Evolutionary conservation across 306 rosid genomes (phyloP).

Genomic region (Dalbergia cultrata): DNA sequence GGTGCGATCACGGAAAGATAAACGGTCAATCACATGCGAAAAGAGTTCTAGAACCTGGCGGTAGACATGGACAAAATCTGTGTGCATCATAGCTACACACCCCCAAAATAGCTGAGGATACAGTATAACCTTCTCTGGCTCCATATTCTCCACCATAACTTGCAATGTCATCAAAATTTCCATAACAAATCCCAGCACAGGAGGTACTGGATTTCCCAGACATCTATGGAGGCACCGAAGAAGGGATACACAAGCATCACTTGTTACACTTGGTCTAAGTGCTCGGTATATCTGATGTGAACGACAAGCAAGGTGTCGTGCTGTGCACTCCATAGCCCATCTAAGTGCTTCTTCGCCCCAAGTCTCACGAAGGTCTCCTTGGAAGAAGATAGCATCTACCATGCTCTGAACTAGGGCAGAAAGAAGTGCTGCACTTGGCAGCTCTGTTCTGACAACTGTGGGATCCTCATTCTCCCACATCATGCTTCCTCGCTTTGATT

Average conservation of each 20-base stretch:
- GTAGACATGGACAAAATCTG: constrained; percentile 98
- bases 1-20: constrained; percentile 91
- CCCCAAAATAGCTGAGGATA: constrained; percentile 99
- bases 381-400: constrained; percentile 99
- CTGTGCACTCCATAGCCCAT: constrained; percentile 99
- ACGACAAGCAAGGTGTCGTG: constrained; percentile 97
- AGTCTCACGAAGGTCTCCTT: constrained; percentile 98
- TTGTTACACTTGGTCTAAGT: constrained; percentile 93
- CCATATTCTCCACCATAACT: constrained; percentile 99
- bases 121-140: constrained; percentile 98
- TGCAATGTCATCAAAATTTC: constrained; percentile 96
- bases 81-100: constrained; percentile 99
- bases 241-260: constrained; percentile 94
- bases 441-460: constrained; percentile 90
- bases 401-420: constrained; percentile 99
- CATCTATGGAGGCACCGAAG: constrained; percentile 98
- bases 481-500: constrained; percentile 99
- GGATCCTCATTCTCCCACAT: constrained; percentile 99
- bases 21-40: constrained; percentile 92
- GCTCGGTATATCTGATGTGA: constrained; percentile 99
- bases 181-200: constrained; percentile 93
- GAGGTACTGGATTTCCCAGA: constrained; percentile 96
- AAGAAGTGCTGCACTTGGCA: constrained; percentile 98
- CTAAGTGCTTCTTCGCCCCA: constrained; percentile 98
- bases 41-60: constrained; percentile 99